A percentile compares a stretch with the other conserved stretches of the same genome.
Evolutionary conservation across 1,284 basidiomycete genomes (phyloP).

Genomic region (Chondrostereum purpureum): DNA sequence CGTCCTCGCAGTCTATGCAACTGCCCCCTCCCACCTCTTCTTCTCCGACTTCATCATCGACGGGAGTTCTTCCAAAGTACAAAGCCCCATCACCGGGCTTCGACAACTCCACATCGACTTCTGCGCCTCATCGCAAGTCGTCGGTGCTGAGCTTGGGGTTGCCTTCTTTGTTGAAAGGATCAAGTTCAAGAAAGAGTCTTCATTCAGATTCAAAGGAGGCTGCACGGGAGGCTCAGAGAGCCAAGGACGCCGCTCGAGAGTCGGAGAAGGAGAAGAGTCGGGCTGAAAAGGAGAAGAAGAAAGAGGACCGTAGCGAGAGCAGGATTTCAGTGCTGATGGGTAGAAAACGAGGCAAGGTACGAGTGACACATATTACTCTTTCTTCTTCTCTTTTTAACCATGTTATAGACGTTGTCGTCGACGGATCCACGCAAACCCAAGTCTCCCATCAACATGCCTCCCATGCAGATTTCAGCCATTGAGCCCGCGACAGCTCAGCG

Average conservation of each 20-base stretch:
- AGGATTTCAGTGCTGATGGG: slow-evolving; percentile 84
- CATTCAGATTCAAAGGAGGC: slow-evolving; percentile 67
- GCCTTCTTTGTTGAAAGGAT: slow-evolving; percentile 76
- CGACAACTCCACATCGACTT: slow-evolving; percentile 46
- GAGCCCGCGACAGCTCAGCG: slow-evolving; percentile 74
- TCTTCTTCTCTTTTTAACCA: slow-evolving; percentile 14
- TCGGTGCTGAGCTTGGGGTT: slow-evolving; percentile 72
- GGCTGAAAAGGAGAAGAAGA: slow-evolving; percentile 57
- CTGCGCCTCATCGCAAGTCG: slow-evolving; percentile 56
- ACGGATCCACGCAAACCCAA: slow-evolving; percentile 69
- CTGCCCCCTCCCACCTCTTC: slow-evolving; percentile 30
- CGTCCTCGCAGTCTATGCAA: slow-evolving; percentile 85
- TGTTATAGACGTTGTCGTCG: slow-evolving; percentile 73
- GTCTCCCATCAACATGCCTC: slow-evolving; percentile 67
- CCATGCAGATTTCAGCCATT: slow-evolving; percentile 81
- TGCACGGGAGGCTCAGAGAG: slow-evolving; percentile 37
- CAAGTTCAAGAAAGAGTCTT: slow-evolving; percentile 73
- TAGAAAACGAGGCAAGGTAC: slow-evolving; percentile 87
- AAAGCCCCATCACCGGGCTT: slow-evolving; percentile 46
- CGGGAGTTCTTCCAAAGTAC: slow-evolving; percentile 30
- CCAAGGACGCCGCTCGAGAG: slow-evolving; percentile 36
- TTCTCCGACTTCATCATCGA: slow-evolving; percentile 49
- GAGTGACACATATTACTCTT: slow-evolving; percentile 15
- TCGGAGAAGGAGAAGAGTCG: slow-evolving; percentile 32
- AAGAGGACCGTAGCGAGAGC: slow-evolving; percentile 78